These are phyloP conservation scores for Starmerella apicola DNA, from an alignment of 805 yeast genomes.

Conservation along the genomic window DNA sequence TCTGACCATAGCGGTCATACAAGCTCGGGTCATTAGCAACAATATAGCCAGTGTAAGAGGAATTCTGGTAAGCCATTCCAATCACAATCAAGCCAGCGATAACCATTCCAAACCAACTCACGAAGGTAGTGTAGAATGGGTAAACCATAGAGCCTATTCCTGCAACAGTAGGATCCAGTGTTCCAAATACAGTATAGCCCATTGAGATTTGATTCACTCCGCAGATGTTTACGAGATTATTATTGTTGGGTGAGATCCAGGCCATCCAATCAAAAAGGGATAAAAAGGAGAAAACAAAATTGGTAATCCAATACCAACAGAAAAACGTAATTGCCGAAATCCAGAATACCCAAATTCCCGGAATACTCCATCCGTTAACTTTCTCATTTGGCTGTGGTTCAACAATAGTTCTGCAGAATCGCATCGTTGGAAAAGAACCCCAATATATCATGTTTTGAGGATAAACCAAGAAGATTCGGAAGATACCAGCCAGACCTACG, in stretches of 20 bases:
- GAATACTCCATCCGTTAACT: slow-evolving; percentile 49
- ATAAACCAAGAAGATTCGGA: slow-evolving; percentile 47
- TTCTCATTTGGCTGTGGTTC: slow-evolving; percentile 6
- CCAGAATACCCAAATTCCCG: slow-evolving; percentile 40
- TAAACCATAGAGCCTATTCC: slow-evolving; percentile 32
- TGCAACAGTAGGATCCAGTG: slow-evolving; percentile 36
- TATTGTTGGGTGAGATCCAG: slow-evolving; percentile 44
- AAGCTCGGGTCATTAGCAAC: slow-evolving; percentile 37
- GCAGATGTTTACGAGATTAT: slow-evolving; percentile 36
- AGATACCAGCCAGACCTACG: slow-evolving; percentile 53
- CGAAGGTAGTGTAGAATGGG: slow-evolving; percentile 34
- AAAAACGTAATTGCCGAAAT: slow-evolving; percentile 35
- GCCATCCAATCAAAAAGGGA: slow-evolving; percentile 52
- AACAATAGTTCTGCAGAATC: slow-evolving; percentile 38
- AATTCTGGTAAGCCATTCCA: slow-evolving; percentile 35
- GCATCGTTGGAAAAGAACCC: slow-evolving; percentile 35
- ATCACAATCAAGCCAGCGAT: slow-evolving; percentile 25
- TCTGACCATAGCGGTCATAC: slow-evolving; percentile 33
- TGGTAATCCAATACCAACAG: slow-evolving; percentile 31
- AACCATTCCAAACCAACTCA: slow-evolving; percentile 29
- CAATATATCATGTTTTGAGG: slow-evolving; percentile 47
- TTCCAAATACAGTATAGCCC: slow-evolving; percentile 42
- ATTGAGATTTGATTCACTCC: slow-evolving; percentile 35
- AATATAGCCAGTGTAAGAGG: slow-evolving; percentile 38
- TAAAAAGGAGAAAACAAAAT: slow-evolving; percentile 48